phyloP scores from a whole-genome alignment of 225 moss, liverwort and hornwort species.

The Thuidium tamariscinum region DNA sequence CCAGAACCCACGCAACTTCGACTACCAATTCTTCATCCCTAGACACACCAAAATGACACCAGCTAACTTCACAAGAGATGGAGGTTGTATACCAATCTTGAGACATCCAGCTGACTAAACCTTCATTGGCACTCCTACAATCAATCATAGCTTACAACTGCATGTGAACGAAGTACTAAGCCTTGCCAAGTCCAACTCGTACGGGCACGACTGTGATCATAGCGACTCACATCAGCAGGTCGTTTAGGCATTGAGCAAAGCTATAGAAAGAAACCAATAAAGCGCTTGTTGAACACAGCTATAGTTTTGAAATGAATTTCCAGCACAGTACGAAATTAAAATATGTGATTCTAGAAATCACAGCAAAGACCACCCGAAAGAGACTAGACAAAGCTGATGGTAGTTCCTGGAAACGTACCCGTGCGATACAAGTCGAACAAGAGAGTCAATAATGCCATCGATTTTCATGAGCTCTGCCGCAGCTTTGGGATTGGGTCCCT shows the following conservation, averaged over 20 bases:
- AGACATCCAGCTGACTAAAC: background rate
- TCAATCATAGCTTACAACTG: background rate
- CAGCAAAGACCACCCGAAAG: background rate
- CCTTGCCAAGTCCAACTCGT: background rate
- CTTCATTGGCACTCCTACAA: background rate
- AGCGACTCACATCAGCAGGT: background rate
- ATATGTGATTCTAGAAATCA: background rate
- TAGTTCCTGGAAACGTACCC: constrained; percentile 24
- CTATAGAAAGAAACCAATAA: background rate
- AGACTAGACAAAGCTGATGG: background rate
- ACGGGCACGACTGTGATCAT: background rate
- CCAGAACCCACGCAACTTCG: constrained; percentile 89
- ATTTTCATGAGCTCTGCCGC: constrained; percentile 75
- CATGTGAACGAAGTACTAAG: background rate
- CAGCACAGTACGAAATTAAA: background rate
- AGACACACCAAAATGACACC: constrained; percentile 7
- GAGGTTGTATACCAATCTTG: background rate
- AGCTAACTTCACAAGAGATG: background rate
- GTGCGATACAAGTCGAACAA: constrained; percentile 59
- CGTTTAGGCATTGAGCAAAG: background rate
- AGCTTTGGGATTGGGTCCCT: constrained; percentile 82
- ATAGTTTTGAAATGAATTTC: background rate
- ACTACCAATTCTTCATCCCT: constrained; percentile 91
- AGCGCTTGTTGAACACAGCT: background rate
- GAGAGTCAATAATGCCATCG: constrained; percentile 58